phyloP scores from a whole-genome alignment of 2,329 filamentous ascomycete genomes.

The Diaporthe longicolla region DNA sequence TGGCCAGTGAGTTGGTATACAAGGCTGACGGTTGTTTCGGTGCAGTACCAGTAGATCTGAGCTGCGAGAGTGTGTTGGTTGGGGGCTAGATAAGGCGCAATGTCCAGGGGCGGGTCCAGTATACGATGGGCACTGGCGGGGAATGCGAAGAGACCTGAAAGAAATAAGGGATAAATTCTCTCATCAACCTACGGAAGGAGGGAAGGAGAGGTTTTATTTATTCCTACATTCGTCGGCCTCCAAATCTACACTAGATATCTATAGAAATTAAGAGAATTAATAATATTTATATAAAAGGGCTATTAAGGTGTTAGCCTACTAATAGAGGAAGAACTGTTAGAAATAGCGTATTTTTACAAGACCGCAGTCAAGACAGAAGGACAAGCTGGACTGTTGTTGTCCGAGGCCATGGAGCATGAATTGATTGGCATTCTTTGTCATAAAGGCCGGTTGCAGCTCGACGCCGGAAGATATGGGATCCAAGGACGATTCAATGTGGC shows the following conservation, averaged over 20 bases:
- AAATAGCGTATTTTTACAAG: too few relatives aligned
- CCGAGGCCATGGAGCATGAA: neutral
- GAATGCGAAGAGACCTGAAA: neutral
- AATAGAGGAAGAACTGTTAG: too few relatives aligned
- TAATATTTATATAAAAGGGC: too few relatives aligned
- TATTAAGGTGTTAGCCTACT: too few relatives aligned
- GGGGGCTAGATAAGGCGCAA: slow-evolving; percentile 25
- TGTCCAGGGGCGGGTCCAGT: slow-evolving; percentile 1
- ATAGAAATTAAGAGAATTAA: too few relatives aligned
- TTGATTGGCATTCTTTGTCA: neutral
- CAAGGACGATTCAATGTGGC: too few relatives aligned
- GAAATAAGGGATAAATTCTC: too few relatives aligned
- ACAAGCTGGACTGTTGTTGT: neutral
- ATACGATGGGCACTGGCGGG: neutral
- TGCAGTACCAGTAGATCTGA: slow-evolving; percentile 32
- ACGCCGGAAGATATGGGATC: neutral
- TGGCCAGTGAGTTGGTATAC: slow-evolving; percentile 12
- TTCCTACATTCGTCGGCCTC: too few relatives aligned
- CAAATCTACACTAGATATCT: too few relatives aligned
- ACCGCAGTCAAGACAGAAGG: neutral
- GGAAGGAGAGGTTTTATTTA: too few relatives aligned
- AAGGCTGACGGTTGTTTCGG: slow-evolving; percentile 16
- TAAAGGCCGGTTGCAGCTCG: neutral
- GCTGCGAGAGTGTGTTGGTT: slow-evolving; percentile 13
- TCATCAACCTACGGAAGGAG: too few relatives aligned